Evolutionary conservation across 495 filamentous ascomycete species (phyloP).

Genomic region (Tuber borchii): DNA sequence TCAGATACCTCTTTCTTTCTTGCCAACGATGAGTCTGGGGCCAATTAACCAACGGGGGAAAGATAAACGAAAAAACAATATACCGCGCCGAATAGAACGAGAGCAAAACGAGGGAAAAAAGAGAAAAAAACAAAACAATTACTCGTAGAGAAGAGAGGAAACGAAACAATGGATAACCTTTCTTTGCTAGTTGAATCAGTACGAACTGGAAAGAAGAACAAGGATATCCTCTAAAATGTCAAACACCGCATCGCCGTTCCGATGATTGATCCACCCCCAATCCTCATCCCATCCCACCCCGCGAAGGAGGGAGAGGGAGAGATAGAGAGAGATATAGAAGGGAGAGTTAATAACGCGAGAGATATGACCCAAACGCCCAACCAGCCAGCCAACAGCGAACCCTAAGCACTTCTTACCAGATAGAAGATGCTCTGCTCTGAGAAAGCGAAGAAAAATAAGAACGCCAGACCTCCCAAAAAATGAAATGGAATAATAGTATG

Average conservation of each 20-base stretch:
- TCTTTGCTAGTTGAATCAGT: conserved; percentile 19
- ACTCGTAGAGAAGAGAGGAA: conserved; percentile 19
- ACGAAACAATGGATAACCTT: conserved; percentile 16
- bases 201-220: conserved; percentile 32
- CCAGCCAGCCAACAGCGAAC: neutral
- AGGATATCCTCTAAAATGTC: conserved; percentile 11
- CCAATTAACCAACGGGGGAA: neutral
- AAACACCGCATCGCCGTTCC: conserved; percentile 10
- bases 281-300: conserved; percentile 3
- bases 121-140: conserved; percentile 10
- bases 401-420: conserved; percentile 2
- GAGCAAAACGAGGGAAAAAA: conserved; percentile 6
- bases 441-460: conserved; percentile 5
- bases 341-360: neutral
- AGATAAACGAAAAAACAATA: conserved; percentile 5
- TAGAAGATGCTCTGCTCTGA: neutral
- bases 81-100: conserved; percentile 6
- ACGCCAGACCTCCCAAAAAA: conserved; percentile 9
- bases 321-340: neutral
- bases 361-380: neutral
- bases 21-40: neutral
- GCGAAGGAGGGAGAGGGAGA: neutral
- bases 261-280: conserved; percentile 19
- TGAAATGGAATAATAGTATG: conserved; percentile 6
- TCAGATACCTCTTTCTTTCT: neutral